Base-by-base conservation (phyloP, 495 filamentous ascomycete species). In the Cercophora sp. region DNA sequence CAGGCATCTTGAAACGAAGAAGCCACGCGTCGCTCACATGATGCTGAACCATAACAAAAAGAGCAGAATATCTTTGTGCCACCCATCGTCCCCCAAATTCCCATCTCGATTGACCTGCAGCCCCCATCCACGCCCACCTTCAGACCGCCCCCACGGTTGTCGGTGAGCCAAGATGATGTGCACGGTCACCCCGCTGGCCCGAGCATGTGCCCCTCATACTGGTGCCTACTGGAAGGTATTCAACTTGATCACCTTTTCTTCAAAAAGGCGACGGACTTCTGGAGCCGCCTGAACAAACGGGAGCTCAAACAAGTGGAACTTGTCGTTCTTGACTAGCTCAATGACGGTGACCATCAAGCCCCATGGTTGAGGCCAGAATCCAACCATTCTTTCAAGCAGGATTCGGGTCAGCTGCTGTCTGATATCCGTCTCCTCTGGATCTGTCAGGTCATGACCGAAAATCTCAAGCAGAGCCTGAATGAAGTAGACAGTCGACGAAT, bases 311-410 rank as follows among this genome's bases (percentile, higher is more conserved):
- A 99, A 92, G 59, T 82, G 79, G 61, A 89, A 91, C 59, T 81
- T 86, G 36, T 85, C 83, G 63, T 95, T 96, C 73, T 96, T 93
- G 50, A 95, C 76, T 39, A 99, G 76, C 72, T 97, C 94, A 37
- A 94, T 72, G 42, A 94, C 78, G 18, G 90, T 95, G 51, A 95
- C 85, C 66, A 96, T 88, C 34, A 97, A 69, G 13, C 93, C 93
- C 93, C 93, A 99, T 11, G 93, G 91, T 66, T 97, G 94, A 25
- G 93, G 93, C 65, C 91, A 89, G 66, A 88, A 89, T 15, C 91
- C 89, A 44, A 92, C 82, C 42, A 96, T 70, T 32, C 93, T 79
- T 74, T 99, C 93, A 4, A 96, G 68, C 36, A 97, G 70, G 36
- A 96, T 83, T 20, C 91, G 82, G 36, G 88, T 87, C 55, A 97